These are phyloP conservation scores for Kurtzmaniella fragi DNA, from an alignment of 805 yeast genomes.

Conservation along the genomic window DNA sequence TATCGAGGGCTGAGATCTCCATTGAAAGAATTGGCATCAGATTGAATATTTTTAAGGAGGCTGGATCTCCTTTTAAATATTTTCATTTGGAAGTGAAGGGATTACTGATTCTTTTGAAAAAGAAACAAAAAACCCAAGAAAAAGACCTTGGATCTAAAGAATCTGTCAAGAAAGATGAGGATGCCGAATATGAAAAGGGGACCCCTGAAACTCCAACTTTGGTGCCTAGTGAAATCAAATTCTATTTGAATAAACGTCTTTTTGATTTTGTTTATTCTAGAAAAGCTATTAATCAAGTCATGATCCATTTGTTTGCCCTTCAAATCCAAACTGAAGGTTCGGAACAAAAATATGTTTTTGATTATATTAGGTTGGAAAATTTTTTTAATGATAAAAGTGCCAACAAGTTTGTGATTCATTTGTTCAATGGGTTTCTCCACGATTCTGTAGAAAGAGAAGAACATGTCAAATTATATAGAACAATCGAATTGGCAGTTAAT, in stretches of 20 bases:
- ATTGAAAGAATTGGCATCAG: slow-evolving; percentile 16
- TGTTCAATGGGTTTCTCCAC: slow-evolving; percentile 18
- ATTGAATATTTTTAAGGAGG: slow-evolving; percentile 16
- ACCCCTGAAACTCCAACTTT: background rate
- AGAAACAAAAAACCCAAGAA: background rate
- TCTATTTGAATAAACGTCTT: slow-evolving; percentile 14
- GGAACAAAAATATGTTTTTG: slow-evolving; percentile 13
- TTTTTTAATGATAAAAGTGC: slow-evolving; percentile 6
- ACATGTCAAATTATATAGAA: slow-evolving; percentile 17
- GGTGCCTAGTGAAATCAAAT: slow-evolving; percentile 6
- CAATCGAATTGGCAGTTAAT: slow-evolving; percentile 16
- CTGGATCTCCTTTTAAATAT: slow-evolving; percentile 20
- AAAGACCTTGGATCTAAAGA: background rate
- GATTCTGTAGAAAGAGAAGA: slow-evolving; percentile 7
- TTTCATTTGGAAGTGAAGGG: slow-evolving; percentile 23
- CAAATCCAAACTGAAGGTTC: slow-evolving; percentile 7
- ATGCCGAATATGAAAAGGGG: background rate
- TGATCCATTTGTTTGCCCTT: slow-evolving; percentile 17
- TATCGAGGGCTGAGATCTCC: slow-evolving; percentile 9
- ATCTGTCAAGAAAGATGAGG: background rate
- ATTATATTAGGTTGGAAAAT: slow-evolving; percentile 18
- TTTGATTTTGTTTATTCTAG: slow-evolving; percentile 15
- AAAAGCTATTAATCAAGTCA: slow-evolving; percentile 18
- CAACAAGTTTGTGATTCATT: slow-evolving; percentile 11
- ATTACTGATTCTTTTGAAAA: slow-evolving; percentile 8